phyloP scores from a whole-genome alignment of 805 yeast genomes.

The Wickerhamiella cacticola region DNA sequence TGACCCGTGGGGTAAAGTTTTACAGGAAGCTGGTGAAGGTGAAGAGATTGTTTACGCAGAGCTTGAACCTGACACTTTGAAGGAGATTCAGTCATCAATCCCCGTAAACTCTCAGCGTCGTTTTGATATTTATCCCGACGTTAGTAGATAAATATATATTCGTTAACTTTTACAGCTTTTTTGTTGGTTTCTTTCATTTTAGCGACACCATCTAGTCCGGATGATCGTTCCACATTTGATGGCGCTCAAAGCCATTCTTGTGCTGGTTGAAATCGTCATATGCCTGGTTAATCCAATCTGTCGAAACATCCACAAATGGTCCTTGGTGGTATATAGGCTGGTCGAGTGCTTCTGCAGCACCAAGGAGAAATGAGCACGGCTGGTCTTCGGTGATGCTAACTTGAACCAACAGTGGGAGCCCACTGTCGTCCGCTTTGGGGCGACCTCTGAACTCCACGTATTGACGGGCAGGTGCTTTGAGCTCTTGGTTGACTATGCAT shows the following conservation, averaged over 20 bases:
- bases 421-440: neutral
- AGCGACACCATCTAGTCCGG: too few relatives aligned
- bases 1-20: slow-evolving; percentile 78
- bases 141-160: slow-evolving; percentile 18
- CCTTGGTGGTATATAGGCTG: slow-evolving; percentile 24
- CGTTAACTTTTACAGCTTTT: neutral
- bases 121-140: slow-evolving; percentile 49
- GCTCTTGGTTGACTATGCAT: slow-evolving; percentile 15
- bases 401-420: slow-evolving; percentile 10
- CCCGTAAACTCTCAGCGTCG: slow-evolving; percentile 63
- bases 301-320: slow-evolving; percentile 22
- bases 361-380: slow-evolving; percentile 12
- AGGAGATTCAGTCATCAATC: slow-evolving; percentile 47
- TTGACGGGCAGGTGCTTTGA: slow-evolving; percentile 8
- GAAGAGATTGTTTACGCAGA: slow-evolving; percentile 69
- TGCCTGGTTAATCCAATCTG: slow-evolving; percentile 22
- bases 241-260: slow-evolving; percentile 21
- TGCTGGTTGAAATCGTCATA: slow-evolving; percentile 19
- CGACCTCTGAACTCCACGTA: slow-evolving; percentile 19
- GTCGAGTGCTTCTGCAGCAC: slow-evolving; percentile 20
- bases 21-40: slow-evolving; percentile 67
- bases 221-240: slow-evolving; percentile 12
- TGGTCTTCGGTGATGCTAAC: neutral
- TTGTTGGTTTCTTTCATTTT: too few relatives aligned
- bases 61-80: slow-evolving; percentile 49